Conservation (phyloP, 1,284 basidiomycete genomes). For the Chalciporus piperatoides region DNA sequence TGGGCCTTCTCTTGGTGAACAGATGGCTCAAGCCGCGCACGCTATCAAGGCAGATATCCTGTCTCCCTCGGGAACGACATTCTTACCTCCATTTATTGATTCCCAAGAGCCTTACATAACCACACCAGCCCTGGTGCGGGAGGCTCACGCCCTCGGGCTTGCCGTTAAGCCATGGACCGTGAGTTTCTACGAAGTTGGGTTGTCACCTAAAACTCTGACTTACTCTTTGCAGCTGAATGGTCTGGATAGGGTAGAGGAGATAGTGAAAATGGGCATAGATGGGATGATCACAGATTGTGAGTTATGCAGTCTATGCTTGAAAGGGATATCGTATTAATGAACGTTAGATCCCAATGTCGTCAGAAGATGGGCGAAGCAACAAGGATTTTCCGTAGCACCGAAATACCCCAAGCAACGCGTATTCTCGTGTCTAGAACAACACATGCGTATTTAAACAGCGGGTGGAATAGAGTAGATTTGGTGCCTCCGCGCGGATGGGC, state of each 20-base stretch:
- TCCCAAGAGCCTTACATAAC: conserved; percentile 52
- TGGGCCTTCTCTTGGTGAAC: conserved; percentile 49
- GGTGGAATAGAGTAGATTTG: neutral
- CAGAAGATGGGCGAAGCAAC: conserved; percentile 50
- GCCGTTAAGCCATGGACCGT: conserved; percentile 73
- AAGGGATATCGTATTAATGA: conserved; percentile 4
- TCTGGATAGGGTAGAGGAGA: conserved; percentile 55
- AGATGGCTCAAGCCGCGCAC: conserved; percentile 64
- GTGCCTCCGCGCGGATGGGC: neutral
- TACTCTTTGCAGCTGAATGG: conserved; percentile 46
- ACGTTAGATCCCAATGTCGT: conserved; percentile 48
- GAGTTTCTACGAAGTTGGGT: conserved; percentile 25
- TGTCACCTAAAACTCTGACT: conserved; percentile 13
- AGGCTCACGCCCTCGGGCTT: conserved; percentile 61
- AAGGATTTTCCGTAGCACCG: conserved; percentile 47
- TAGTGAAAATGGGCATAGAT: conserved; percentile 60
- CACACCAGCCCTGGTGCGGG: conserved; percentile 63
- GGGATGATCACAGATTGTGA: conserved; percentile 69
- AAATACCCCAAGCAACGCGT: conserved; percentile 55
- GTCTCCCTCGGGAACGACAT: conserved; percentile 55
- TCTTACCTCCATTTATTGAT: conserved; percentile 23
- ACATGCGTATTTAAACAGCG: conserved; percentile 25
- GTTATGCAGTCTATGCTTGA: conserved; percentile 12
- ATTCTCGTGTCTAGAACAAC: conserved; percentile 51
- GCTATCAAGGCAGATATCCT: conserved; percentile 63